Conservation (phyloP, 176 grass and related monocot species). For the Lolium multiflorum region DNA sequence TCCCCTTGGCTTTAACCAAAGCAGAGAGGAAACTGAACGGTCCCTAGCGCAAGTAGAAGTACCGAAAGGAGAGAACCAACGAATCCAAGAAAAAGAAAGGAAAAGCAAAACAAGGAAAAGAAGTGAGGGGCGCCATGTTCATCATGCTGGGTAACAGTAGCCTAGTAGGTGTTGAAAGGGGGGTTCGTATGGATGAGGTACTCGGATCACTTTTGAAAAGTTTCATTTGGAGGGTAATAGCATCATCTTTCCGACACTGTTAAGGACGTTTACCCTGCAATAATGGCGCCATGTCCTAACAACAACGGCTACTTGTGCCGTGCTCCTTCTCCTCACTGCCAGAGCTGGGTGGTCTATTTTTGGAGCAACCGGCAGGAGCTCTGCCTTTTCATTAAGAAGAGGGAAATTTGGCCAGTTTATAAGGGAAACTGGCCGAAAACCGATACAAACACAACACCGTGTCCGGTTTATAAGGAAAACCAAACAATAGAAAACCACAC, state of each 20-base stretch:
- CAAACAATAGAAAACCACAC: too few relatives aligned
- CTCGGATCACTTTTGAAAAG: background rate
- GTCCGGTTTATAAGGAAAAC: too few relatives aligned
- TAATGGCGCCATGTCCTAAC: slow-evolving; percentile 28
- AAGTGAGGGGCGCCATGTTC: background rate
- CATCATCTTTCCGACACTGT: background rate
- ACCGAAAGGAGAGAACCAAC: background rate
- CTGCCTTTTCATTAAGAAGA: too few relatives aligned
- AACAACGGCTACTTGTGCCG: slow-evolving; percentile 3
- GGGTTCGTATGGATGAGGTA: background rate
- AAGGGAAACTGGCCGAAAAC: too few relatives aligned
- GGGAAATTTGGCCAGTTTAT: too few relatives aligned
- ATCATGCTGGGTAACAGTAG: slow-evolving; percentile 22
- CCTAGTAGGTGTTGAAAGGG: background rate
- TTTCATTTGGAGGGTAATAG: background rate
- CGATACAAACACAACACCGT: too few relatives aligned
- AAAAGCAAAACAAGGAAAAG: slow-evolving; percentile 1
- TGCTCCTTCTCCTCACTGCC: background rate
- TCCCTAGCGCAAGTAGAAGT: slow-evolving; percentile 7
- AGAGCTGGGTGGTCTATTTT: too few relatives aligned
- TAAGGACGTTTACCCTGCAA: slow-evolving; percentile 43
- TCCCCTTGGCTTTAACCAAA: slow-evolving; percentile 38
- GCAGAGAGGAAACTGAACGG: background rate
- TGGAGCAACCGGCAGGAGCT: too few relatives aligned
- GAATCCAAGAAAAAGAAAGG: slow-evolving; percentile 21